Conservation (phyloP, 106 monocot species). For the Hemerocallis citrina region DNA sequence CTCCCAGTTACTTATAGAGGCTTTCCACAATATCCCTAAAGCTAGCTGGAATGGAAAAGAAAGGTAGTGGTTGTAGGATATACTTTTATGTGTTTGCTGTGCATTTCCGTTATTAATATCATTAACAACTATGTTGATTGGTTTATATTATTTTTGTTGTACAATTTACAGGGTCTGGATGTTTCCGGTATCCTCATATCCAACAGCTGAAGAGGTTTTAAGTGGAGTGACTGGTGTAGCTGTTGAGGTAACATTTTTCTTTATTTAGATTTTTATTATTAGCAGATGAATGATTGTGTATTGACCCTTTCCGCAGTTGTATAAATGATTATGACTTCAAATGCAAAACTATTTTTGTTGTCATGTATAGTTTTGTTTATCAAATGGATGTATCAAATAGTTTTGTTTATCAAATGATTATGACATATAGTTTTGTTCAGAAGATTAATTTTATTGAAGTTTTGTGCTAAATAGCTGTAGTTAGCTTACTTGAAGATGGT, state of each 20-base stretch:
- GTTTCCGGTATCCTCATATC: constrained; percentile 71
- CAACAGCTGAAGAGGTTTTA: constrained; percentile 59
- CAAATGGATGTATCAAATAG: background rate
- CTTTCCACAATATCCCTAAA: constrained; percentile 72
- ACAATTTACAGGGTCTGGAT: constrained; percentile 60
- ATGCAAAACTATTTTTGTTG: background rate
- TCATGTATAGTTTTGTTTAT: background rate
- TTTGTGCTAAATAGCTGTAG: background rate
- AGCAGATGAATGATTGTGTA: background rate
- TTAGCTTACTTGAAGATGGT: constrained; percentile 1
- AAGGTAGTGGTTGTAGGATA: constrained; percentile 40
- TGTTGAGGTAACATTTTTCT: constrained; percentile 51
- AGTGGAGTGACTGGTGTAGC: constrained; percentile 30
- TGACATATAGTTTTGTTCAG: background rate
- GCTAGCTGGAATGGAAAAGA: constrained; percentile 78
- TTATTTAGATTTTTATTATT: background rate
- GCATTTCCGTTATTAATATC: background rate
- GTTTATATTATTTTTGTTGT: constrained; percentile 1
- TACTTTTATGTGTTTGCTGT: background rate
- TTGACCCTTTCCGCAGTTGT: background rate
- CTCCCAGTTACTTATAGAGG: constrained; percentile 56
- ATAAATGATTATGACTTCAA: background rate
- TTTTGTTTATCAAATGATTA: background rate
- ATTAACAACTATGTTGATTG: background rate
- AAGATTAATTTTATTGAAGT: no score